phyloP scores from a whole-genome alignment of 352 stramenopile genomes.

The Phytophthora vignae region DNA sequence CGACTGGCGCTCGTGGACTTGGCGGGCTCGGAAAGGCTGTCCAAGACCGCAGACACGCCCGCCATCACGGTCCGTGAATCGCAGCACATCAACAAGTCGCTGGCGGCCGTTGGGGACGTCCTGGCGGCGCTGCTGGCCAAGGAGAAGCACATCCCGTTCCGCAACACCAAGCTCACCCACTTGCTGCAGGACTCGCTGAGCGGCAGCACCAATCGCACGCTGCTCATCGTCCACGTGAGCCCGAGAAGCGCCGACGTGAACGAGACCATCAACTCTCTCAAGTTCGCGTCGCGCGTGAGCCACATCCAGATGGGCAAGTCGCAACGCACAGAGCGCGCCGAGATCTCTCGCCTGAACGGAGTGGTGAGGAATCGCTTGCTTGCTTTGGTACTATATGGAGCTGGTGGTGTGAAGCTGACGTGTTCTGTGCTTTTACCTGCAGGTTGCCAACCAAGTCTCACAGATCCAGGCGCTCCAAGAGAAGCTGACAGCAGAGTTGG shows the following conservation, averaged over 20 bases:
- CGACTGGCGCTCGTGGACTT: slow-evolving; percentile 77
- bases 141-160: slow-evolving; percentile 86
- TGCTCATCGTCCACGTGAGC: slow-evolving; percentile 78
- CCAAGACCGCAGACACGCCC: slow-evolving; percentile 53
- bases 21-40: slow-evolving; percentile 76
- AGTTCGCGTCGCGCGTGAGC: slow-evolving; percentile 75
- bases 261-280: slow-evolving; percentile 82
- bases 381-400: neutral
- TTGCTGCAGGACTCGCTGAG: slow-evolving; percentile 79
- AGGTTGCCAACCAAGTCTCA: slow-evolving; percentile 69
- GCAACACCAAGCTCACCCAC: slow-evolving; percentile 89
- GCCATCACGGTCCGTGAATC: slow-evolving; percentile 60
- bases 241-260: slow-evolving; percentile 54
- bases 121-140: slow-evolving; percentile 70
- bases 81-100: slow-evolving; percentile 86
- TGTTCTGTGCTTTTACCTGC: slow-evolving; percentile 3
- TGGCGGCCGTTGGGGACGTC: slow-evolving; percentile 79
- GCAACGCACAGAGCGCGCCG: slow-evolving; percentile 60
- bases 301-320: slow-evolving; percentile 49
- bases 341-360: slow-evolving; percentile 67
- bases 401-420: neutral
- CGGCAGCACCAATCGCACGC: slow-evolving; percentile 47
- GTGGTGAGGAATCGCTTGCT: slow-evolving; percentile 45
- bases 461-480: slow-evolving; percentile 77
- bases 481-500: slow-evolving; percentile 66